Conservation (phyloP, 2,329 filamentous ascomycete genomes). For the Aspergillus calidoustus region DNA sequence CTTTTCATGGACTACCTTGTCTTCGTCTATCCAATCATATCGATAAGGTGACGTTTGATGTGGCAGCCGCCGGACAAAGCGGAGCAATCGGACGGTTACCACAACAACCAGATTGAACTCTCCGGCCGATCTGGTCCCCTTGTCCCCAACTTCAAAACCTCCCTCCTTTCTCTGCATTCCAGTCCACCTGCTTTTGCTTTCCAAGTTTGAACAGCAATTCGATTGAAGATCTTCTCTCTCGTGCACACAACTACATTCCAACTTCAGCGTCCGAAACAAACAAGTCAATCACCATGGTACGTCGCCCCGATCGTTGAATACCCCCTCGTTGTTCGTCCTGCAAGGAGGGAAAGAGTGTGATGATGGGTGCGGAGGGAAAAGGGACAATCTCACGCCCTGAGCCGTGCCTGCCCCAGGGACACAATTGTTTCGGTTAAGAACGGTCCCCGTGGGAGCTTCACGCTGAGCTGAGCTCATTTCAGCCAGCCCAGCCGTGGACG, state of each 20-base stretch:
- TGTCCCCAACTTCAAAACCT: slow-evolving; percentile 14
- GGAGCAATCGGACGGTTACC: slow-evolving; percentile 21
- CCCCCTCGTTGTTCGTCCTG: slow-evolving; percentile 9
- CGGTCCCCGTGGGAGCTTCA: neutral
- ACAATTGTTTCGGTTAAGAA: slow-evolving; percentile 1
- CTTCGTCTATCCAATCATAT: neutral
- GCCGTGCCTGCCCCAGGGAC: neutral
- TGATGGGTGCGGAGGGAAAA: too few species aligned
- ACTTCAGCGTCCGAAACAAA: neutral
- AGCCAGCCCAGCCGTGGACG: slow-evolving; percentile 9
- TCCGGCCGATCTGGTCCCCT: neutral
- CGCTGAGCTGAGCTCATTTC: neutral
- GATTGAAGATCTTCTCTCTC: neutral
- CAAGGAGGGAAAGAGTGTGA: neutral
- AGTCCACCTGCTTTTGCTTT: neutral
- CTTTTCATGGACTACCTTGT: neutral
- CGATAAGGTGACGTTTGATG: neutral
- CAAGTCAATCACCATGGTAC: slow-evolving; percentile 20
- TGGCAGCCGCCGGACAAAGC: neutral
- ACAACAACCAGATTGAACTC: slow-evolving; percentile 25
- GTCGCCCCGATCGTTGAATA: slow-evolving; percentile 11
- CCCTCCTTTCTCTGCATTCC: slow-evolving; percentile 16
- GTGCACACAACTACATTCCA: slow-evolving; percentile 14
- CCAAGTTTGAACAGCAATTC: neutral
- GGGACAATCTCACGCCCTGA: neutral